These are phyloP conservation scores for Pelagomonas calceolata DNA, from an alignment of 108 stramenopile species.

Conservation along the genomic window DNA sequence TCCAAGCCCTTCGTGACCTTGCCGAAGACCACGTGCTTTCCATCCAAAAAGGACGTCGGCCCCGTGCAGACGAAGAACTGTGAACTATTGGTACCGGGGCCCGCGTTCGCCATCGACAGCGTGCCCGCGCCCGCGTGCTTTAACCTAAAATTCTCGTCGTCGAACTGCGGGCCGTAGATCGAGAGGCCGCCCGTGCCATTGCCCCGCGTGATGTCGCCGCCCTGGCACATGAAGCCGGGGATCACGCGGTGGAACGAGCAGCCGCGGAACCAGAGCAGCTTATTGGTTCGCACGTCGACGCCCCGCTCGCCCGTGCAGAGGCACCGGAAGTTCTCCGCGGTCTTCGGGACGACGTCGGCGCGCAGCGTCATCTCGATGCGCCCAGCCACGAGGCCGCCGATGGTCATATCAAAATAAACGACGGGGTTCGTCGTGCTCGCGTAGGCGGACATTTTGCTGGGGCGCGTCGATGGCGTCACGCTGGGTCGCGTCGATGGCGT, in stretches of 20 bases:
- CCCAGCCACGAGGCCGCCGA: slow-evolving; percentile 57
- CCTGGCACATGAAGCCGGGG: slow-evolving; percentile 83
- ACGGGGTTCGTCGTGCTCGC: no score
- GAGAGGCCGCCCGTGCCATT: slow-evolving; percentile 44
- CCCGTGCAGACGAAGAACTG: no score
- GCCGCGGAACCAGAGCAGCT: no score
- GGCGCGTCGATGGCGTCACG: no score
- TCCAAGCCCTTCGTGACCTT: slow-evolving; percentile 40
- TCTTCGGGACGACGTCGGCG: slow-evolving; percentile 75
- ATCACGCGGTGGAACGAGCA: slow-evolving; percentile 82
- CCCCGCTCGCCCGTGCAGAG: slow-evolving; percentile 52
- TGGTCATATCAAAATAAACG: slow-evolving; percentile 75
- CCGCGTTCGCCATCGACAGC: slow-evolving; percentile 84
- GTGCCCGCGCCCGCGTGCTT: slow-evolving; percentile 78
- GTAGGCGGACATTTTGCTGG: no score
- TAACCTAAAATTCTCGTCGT: slow-evolving; percentile 85
- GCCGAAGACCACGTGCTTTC: no score
- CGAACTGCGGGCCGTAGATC: slow-evolving; percentile 57
- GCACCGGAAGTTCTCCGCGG: slow-evolving; percentile 69
- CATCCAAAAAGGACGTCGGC: no score
- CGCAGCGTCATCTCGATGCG: slow-evolving; percentile 80
- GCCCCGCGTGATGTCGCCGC: slow-evolving; percentile 34
- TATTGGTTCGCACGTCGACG: no score
- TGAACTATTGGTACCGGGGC: no score
- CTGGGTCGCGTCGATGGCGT: no score